Evolutionary conservation across 495 filamentous ascomycete species (phyloP).

Genomic region (Neurospora terricola): DNA sequence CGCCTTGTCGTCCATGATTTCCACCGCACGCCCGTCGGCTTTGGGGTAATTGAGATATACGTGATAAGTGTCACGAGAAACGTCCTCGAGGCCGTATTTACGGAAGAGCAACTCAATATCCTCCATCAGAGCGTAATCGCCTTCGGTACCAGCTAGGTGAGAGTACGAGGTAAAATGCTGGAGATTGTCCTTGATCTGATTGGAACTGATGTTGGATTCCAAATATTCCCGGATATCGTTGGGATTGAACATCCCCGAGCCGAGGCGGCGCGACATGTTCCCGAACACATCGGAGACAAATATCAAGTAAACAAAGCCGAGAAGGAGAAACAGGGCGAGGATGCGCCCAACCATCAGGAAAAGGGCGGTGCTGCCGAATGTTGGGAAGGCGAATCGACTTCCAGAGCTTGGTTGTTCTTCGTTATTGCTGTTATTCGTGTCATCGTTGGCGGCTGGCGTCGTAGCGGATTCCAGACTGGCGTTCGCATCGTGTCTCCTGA

Average conservation of each 20-base stretch:
- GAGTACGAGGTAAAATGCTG: constrained; percentile 65
- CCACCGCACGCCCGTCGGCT: constrained; percentile 62
- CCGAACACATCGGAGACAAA: constrained; percentile 75
- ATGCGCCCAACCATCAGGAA: constrained; percentile 51
- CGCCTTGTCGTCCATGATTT: constrained; percentile 52
- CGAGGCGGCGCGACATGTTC: constrained; percentile 42
- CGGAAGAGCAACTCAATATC: constrained; percentile 69
- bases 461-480: neutral
- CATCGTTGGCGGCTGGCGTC: constrained; percentile 5
- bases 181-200: constrained; percentile 64
- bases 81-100: constrained; percentile 58
- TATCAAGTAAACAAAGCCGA: constrained; percentile 68
- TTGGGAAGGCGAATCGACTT: constrained; percentile 14
- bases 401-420: neutral
- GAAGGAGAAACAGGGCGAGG: constrained; percentile 61
- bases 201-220: constrained; percentile 42
- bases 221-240: constrained; percentile 42
- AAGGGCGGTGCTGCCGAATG: constrained; percentile 20
- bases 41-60: constrained; percentile 92
- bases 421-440: neutral
- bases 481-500: constrained; percentile 18
- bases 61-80: constrained; percentile 63
- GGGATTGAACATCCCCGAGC: constrained; percentile 48
- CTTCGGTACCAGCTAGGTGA: constrained; percentile 85
- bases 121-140: constrained; percentile 70